These are phyloP conservation scores for Pseudodiploospora longispora DNA, from an alignment of 2,329 filamentous ascomycete genomes.

Conservation along the genomic window DNA sequence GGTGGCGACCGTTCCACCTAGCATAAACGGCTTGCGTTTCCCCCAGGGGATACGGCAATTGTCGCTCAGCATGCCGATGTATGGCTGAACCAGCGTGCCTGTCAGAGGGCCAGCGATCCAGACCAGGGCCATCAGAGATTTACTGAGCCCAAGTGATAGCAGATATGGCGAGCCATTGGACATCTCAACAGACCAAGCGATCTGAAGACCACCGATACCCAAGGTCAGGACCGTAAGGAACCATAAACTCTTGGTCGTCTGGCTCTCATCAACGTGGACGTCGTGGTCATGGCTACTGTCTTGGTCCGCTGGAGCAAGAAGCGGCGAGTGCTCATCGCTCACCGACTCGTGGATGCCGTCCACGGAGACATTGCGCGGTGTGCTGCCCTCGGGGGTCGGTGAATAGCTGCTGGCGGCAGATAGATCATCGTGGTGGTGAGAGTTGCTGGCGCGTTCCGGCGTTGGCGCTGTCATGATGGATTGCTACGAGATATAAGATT, in stretches of 20 bases:
- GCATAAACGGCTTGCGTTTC: slow-evolving; percentile 74
- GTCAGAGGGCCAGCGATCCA: slow-evolving; percentile 79
- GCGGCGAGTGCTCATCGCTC: slow-evolving; percentile 22
- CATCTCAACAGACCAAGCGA: slow-evolving; percentile 92
- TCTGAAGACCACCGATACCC: slow-evolving; percentile 79
- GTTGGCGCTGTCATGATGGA: slow-evolving; percentile 5
- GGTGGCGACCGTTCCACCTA: slow-evolving; percentile 60
- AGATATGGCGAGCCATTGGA: slow-evolving; percentile 86
- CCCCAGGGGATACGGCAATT: slow-evolving; percentile 68
- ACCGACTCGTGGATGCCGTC: slow-evolving; percentile 10
- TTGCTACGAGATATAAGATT: too few relatives aligned
- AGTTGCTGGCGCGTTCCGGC: background rate
- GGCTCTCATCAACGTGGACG: slow-evolving; percentile 21
- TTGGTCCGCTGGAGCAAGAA: slow-evolving; percentile 15
- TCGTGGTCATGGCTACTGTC: slow-evolving; percentile 3
- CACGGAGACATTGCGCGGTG: slow-evolving; percentile 9
- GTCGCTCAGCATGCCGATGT: slow-evolving; percentile 74
- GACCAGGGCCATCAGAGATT: slow-evolving; percentile 72
- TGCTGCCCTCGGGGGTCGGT: slow-evolving; percentile 3
- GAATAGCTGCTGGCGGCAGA: slow-evolving; percentile 4
- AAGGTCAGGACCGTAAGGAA: slow-evolving; percentile 82
- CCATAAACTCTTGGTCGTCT: slow-evolving; percentile 72
- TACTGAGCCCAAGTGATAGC: slow-evolving; percentile 72
- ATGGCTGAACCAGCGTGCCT: slow-evolving; percentile 72
- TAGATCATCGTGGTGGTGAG: background rate